Evolutionary conservation across 441 rosid species (phyloP).

Genomic region (Biscutella laevigata): DNA sequence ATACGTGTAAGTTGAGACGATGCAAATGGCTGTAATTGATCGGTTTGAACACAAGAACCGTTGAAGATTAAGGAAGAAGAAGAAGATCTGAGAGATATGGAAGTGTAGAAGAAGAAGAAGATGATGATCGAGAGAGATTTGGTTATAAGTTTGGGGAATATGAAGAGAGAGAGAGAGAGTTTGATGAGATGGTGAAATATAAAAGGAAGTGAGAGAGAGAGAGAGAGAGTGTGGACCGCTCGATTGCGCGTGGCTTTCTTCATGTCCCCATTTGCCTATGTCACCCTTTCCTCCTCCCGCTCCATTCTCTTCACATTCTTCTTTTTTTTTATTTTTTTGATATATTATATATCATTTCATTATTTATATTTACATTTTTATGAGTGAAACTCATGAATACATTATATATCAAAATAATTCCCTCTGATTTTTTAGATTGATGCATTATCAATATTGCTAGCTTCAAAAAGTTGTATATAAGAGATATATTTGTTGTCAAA

Average conservation of each 20-base stretch:
- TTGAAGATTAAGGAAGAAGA: neutral
- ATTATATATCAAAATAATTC: neutral
- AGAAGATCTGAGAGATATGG: constrained; percentile 6
- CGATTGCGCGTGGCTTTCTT: too few relatives aligned
- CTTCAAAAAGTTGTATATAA: too few relatives aligned
- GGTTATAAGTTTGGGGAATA: neutral
- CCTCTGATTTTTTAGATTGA: constrained; percentile 1
- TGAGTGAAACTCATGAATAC: neutral
- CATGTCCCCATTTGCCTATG: too few relatives aligned
- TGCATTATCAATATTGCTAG: neutral
- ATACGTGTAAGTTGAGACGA: constrained; percentile 6
- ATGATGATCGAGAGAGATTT: constrained; percentile 11
- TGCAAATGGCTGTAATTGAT: too few relatives aligned
- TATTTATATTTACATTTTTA: neutral
- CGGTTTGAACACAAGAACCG: constrained; percentile 7
- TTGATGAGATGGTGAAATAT: constrained; percentile 19
- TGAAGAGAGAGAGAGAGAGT: constrained; percentile 17
- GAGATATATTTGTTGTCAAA: too few relatives aligned
- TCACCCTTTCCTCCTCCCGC: too few relatives aligned
- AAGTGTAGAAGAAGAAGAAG: constrained; percentile 12
- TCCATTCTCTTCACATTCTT: constrained; percentile 17
- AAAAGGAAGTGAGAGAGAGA: too few relatives aligned
- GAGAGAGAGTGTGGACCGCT: too few relatives aligned
- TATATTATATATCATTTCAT: neutral
- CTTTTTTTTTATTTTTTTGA: neutral